phyloP scores from a whole-genome alignment of 2,329 filamentous ascomycete species.

The Fusarium dlaminii region DNA sequence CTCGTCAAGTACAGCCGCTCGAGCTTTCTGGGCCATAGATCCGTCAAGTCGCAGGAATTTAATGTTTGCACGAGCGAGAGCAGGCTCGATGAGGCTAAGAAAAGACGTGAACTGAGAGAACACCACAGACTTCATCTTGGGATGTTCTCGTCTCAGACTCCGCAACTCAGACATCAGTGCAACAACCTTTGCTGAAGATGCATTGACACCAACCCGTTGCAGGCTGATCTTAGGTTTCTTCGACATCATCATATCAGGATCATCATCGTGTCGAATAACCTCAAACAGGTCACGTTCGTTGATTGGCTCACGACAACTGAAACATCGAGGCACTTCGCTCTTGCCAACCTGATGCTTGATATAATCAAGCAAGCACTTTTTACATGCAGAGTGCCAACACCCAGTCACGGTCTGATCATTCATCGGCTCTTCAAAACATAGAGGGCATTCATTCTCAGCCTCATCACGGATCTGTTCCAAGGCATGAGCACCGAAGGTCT shows the following conservation, averaged over 20 bases:
- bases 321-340: constrained; percentile 80
- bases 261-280: constrained; percentile 81
- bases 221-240: constrained; percentile 65
- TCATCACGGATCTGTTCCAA: constrained; percentile 92
- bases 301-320: constrained; percentile 87
- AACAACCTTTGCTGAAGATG: constrained; percentile 89
- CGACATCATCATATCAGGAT: constrained; percentile 54
- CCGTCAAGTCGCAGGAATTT: constrained; percentile 90
- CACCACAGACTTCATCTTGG: constrained; percentile 84
- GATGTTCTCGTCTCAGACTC: constrained; percentile 70
- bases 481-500: constrained; percentile 81
- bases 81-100: constrained; percentile 87
- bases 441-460: constrained; percentile 87
- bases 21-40: constrained; percentile 84
- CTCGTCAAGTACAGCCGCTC: constrained; percentile 78
- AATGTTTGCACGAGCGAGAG: constrained; percentile 77
- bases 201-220: constrained; percentile 67
- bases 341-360: constrained; percentile 87
- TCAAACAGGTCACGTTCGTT: constrained; percentile 89
- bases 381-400: constrained; percentile 98
- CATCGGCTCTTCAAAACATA: constrained; percentile 97
- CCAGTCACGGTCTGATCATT: constrained; percentile 92
- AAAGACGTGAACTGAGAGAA: constrained; percentile 99
- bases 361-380: constrained; percentile 88
- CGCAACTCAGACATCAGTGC: constrained; percentile 81